Percentiles rank a stretch among this genome's conserved stretches.
phyloP scores from a whole-genome alignment of 139 green algal species.

The Mesotaenium endlicherianum region DNA sequence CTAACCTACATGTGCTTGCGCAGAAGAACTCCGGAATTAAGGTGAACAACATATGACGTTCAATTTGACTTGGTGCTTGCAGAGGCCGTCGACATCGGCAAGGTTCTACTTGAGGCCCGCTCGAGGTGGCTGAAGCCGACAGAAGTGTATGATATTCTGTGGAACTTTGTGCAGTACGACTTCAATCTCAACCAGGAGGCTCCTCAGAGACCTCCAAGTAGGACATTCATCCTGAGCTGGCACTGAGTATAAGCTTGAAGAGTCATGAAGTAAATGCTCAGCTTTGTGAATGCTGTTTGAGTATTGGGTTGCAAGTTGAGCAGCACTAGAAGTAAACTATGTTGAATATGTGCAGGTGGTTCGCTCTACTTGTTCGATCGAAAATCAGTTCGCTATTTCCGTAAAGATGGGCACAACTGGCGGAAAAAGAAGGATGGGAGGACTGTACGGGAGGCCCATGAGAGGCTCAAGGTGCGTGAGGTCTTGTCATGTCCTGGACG shows the following conservation, averaged over 20 bases:
- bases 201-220: slow-evolving; percentile 51
- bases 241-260: background rate
- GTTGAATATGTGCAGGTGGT: slow-evolving; percentile 58
- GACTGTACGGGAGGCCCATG: slow-evolving; percentile 74
- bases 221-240: too few relatives aligned
- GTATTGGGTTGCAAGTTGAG: background rate
- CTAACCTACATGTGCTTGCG: too few relatives aligned
- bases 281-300: background rate
- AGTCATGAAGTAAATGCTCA: background rate
- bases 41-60: too few relatives aligned
- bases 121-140: slow-evolving; percentile 38
- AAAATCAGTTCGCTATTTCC: slow-evolving; percentile 65
- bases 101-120: slow-evolving; percentile 29
- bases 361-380: slow-evolving; percentile 69
- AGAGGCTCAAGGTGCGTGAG: slow-evolving; percentile 73
- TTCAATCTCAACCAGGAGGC: slow-evolving; percentile 45
- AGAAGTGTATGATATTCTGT: slow-evolving; percentile 47
- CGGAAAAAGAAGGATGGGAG: slow-evolving; percentile 76
- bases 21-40: too few relatives aligned
- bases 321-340: background rate
- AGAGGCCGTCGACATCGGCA: slow-evolving; percentile 36
- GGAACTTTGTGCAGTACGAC: slow-evolving; percentile 16
- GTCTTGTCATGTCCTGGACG: too few relatives aligned
- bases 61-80: too few relatives aligned
- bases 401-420: slow-evolving; percentile 74